Percentiles rank a stretch among this genome's conserved stretches.
phyloP scores from a whole-genome alignment of 23 red algal species.

The Gracilaria gracilis region DNA sequence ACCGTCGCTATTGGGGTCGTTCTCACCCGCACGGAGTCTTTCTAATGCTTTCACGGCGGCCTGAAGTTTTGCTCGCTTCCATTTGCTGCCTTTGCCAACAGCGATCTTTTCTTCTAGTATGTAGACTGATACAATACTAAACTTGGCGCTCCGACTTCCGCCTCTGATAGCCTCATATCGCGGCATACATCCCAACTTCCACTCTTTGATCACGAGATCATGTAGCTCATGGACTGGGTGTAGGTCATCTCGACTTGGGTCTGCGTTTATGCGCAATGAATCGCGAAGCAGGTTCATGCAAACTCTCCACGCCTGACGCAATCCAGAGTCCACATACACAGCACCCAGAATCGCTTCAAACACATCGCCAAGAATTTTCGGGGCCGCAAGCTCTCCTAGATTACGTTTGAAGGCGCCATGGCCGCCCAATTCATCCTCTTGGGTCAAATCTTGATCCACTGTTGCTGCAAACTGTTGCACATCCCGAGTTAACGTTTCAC shows the following conservation, averaged over 20 bases:
- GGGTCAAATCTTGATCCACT: slow-evolving; percentile 41
- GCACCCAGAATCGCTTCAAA: slow-evolving; percentile 74
- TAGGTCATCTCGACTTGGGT: slow-evolving; percentile 47
- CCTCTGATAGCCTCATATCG: slow-evolving; percentile 20
- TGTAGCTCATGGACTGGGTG: slow-evolving; percentile 57
- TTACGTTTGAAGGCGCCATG: slow-evolving; percentile 39
- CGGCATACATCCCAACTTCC: slow-evolving; percentile 19
- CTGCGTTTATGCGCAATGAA: slow-evolving; percentile 69
- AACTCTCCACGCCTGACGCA: slow-evolving; percentile 54
- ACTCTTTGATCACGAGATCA: slow-evolving; percentile 48
- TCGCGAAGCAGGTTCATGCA: slow-evolving; percentile 58
- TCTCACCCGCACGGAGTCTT: slow-evolving; percentile 10
- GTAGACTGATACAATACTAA: slow-evolving; percentile 24
- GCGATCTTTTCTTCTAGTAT: slow-evolving; percentile 58
- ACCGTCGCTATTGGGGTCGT: neutral
- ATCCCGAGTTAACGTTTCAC: slow-evolving; percentile 8
- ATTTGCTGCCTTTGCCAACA: slow-evolving; percentile 38
- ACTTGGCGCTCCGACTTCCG: neutral
- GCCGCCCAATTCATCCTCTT: slow-evolving; percentile 42
- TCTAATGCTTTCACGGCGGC: slow-evolving; percentile 51
- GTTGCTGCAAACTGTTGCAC: slow-evolving; percentile 54
- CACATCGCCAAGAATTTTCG: slow-evolving; percentile 77
- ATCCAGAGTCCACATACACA: slow-evolving; percentile 66
- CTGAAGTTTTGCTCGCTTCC: slow-evolving; percentile 61
- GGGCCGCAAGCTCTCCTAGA: slow-evolving; percentile 66